These are phyloP conservation scores for Penicillium sp. DNA, from an alignment of 2,329 filamentous ascomycete genomes.

Conservation along the genomic window DNA sequence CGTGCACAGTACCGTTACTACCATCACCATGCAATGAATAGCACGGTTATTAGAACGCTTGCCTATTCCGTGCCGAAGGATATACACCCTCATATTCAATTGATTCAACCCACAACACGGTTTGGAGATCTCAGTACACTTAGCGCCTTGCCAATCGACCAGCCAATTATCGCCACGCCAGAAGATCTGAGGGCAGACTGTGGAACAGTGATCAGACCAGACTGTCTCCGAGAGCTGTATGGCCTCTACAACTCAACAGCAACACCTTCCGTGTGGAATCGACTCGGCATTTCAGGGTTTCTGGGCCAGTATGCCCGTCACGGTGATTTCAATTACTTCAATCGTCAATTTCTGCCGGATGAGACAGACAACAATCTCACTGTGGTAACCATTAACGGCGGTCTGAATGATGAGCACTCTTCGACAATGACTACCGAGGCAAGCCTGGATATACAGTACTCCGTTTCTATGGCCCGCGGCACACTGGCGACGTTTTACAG, in stretches of 20 bases:
- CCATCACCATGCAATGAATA: slow-evolving; percentile 42
- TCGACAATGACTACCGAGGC: slow-evolving; percentile 51
- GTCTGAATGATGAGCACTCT: slow-evolving; percentile 48
- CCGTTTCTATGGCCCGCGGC: slow-evolving; percentile 53
- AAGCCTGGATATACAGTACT: slow-evolving; percentile 61
- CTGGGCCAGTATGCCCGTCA: slow-evolving; percentile 51
- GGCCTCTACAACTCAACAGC: slow-evolving; percentile 32
- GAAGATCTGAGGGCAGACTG: slow-evolving; percentile 33
- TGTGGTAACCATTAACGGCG: slow-evolving; percentile 54
- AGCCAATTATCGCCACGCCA: slow-evolving; percentile 9
- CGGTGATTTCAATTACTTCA: slow-evolving; percentile 54
- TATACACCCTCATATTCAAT: slow-evolving; percentile 53
- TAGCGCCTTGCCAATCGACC: slow-evolving; percentile 30
- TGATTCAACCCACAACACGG: slow-evolving; percentile 62
- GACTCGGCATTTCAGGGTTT: slow-evolving; percentile 48
- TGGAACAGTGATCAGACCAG: slow-evolving; percentile 43
- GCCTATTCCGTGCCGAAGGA: slow-evolving; percentile 59
- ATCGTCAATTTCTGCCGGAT: slow-evolving; percentile 52
- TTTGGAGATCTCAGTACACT: slow-evolving; percentile 53
- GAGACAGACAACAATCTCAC: slow-evolving; percentile 53
- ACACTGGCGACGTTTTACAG: slow-evolving; percentile 56
- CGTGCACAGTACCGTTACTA: slow-evolving; percentile 57
- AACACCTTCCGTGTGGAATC: slow-evolving; percentile 34
- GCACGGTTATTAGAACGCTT: slow-evolving; percentile 51
- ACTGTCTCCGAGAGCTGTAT: slow-evolving; percentile 51